These are phyloP conservation scores for Neurospora tetraspora DNA, from an alignment of 495 filamentous ascomycete species.

Conservation along the genomic window DNA sequence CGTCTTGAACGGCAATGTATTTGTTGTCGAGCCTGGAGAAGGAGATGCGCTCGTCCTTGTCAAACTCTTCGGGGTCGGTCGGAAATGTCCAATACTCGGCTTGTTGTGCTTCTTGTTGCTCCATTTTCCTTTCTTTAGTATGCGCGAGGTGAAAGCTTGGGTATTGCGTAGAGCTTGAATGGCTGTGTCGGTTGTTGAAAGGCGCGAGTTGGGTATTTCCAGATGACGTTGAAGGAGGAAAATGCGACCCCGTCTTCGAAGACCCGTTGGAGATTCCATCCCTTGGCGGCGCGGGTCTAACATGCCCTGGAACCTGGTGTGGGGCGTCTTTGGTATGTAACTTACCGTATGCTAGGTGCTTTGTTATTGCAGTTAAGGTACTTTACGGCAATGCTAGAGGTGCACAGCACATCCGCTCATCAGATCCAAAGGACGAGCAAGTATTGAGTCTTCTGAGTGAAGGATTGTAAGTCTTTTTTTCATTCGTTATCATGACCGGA, in stretches of 20 bases:
- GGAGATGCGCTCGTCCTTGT: conserved; percentile 72
- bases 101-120: not conserved
- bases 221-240: not conserved
- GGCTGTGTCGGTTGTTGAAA: not conserved
- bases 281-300: not conserved
- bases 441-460: not conserved
- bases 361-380: not conserved
- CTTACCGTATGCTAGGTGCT: not conserved
- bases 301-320: not conserved
- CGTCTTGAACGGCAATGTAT: conserved; percentile 74
- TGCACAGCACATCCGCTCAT: not conserved
- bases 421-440: not conserved
- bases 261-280: not conserved
- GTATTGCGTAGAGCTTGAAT: not conserved
- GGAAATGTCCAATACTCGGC: conserved; percentile 47
- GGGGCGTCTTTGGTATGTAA: not conserved
- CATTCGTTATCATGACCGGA: not conserved
- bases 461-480: not conserved
- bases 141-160: not conserved
- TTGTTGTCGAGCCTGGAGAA: conserved; percentile 73
- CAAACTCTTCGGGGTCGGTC: conserved; percentile 63
- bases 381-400: not conserved
- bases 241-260: not conserved
- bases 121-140: not conserved
- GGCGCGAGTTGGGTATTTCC: not conserved